phyloP scores from a whole-genome alignment of 176 grass and related monocot species.

The Microstegium vimineum region DNA sequence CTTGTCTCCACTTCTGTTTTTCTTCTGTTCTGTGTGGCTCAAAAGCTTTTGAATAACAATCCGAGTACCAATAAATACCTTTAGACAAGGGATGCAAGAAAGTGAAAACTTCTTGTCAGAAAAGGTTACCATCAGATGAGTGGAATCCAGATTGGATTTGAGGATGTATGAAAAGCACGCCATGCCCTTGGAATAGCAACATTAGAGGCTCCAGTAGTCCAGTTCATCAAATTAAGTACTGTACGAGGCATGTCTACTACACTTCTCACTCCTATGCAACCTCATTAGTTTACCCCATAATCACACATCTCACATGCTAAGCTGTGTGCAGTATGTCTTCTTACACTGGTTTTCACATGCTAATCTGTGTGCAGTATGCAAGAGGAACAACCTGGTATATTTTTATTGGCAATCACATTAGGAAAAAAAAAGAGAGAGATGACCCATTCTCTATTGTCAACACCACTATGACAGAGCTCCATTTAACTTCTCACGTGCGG shows the following conservation, averaged over 20 bases:
- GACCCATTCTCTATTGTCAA: constrained; percentile 19
- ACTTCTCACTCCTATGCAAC: background rate
- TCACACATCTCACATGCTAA: background rate
- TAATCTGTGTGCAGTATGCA: background rate
- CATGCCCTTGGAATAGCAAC: constrained; percentile 2
- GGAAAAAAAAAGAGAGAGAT: background rate
- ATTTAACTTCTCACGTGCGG: constrained; percentile 35
- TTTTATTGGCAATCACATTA: constrained; percentile 15
- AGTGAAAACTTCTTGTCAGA: background rate
- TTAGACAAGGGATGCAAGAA: background rate
- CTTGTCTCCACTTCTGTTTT: background rate
- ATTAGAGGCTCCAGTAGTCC: background rate
- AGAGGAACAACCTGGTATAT: constrained; percentile 5
- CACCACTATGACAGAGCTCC: constrained; percentile 26
- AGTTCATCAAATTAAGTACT: constrained; percentile 15
- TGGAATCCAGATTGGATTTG: constrained; percentile 9
- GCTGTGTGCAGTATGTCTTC: background rate
- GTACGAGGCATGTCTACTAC: background rate
- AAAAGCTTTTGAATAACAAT: background rate
- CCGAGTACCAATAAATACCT: background rate
- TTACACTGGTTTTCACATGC: background rate
- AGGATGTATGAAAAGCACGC: background rate
- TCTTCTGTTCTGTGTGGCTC: background rate
- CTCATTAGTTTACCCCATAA: constrained; percentile 2
- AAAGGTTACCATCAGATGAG: background rate